Conservation (phyloP, 1,139 yeast genomes). For the Komagataea norvegica region DNA sequence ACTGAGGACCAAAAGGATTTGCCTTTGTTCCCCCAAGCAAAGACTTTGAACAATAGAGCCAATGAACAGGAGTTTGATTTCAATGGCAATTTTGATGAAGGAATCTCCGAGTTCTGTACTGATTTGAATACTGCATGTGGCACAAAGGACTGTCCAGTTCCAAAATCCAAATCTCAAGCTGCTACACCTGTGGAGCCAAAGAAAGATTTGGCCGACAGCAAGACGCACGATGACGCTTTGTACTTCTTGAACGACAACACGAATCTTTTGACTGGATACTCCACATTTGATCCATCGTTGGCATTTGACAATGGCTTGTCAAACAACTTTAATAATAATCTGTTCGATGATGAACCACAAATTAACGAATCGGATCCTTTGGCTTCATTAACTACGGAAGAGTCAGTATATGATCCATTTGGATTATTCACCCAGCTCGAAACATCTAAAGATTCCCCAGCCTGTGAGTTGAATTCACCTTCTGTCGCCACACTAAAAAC, state of each 20-base stretch:
- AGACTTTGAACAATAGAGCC: slow-evolving; percentile 13
- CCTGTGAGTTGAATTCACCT: slow-evolving; percentile 8
- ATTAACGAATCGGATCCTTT: slow-evolving; percentile 15
- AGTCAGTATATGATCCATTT: slow-evolving; percentile 65
- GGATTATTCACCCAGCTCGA: slow-evolving; percentile 26
- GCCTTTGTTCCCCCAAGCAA: slow-evolving; percentile 21
- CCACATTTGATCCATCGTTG: slow-evolving; percentile 47
- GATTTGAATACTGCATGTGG: slow-evolving; percentile 82
- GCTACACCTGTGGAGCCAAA: slow-evolving; percentile 16
- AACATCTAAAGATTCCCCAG: slow-evolving; percentile 10
- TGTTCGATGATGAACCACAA: slow-evolving; percentile 14
- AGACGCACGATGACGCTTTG: slow-evolving; percentile 31
- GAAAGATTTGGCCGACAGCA: background rate
- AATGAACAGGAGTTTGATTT: slow-evolving; percentile 29
- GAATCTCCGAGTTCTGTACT: slow-evolving; percentile 61
- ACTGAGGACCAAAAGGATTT: slow-evolving; percentile 20
- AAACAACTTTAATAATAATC: too few relatives aligned
- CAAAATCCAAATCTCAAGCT: slow-evolving; percentile 37
- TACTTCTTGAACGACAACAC: slow-evolving; percentile 37
- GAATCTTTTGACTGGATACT: slow-evolving; percentile 18
- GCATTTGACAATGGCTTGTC: slow-evolving; percentile 35
- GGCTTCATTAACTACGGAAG: slow-evolving; percentile 43
- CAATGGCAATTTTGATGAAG: slow-evolving; percentile 44
- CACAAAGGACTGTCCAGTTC: slow-evolving; percentile 63
- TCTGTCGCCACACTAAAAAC: slow-evolving; percentile 1